phyloP scores from a whole-genome alignment of 192 early-diverging fungal genomes.

The Lobosporangium transversale region DNA sequence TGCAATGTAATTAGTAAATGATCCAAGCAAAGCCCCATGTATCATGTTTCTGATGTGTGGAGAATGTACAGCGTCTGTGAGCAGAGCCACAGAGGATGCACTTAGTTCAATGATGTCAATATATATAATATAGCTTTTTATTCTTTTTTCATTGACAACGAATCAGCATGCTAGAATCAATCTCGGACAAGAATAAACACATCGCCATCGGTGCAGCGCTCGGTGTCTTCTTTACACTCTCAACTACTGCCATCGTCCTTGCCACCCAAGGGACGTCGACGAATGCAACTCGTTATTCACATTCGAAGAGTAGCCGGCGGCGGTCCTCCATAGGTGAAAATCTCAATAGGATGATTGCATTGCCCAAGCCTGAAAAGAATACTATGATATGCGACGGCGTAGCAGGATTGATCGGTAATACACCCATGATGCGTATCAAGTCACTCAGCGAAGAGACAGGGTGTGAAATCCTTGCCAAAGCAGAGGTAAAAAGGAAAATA shows the following conservation, averaged over 20 bases:
- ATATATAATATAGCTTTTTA: no score
- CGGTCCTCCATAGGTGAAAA: slow-evolving; percentile 30
- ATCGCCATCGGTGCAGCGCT: slow-evolving; percentile 50
- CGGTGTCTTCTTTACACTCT: slow-evolving; percentile 50
- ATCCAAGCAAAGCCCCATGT: no score
- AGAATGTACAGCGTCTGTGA: no score
- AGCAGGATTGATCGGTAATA: slow-evolving; percentile 88
- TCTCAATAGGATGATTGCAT: slow-evolving; percentile 18
- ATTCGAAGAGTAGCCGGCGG: slow-evolving; percentile 5
- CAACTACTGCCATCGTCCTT: slow-evolving; percentile 44
- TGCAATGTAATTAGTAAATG: no score
- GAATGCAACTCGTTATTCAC: not conserved
- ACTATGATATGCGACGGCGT: slow-evolving; percentile 67
- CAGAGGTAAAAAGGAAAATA: slow-evolving; percentile 30
- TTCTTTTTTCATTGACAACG: not conserved
- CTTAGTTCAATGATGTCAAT: no score
- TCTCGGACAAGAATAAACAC: slow-evolving; percentile 50
- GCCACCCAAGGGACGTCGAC: slow-evolving; percentile 12
- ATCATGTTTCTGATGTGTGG: no score
- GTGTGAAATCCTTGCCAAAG: slow-evolving; percentile 82
- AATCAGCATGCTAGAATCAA: slow-evolving; percentile 28
- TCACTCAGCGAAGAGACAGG: slow-evolving; percentile 91
- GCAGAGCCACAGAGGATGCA: no score
- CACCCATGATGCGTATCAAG: slow-evolving; percentile 87
- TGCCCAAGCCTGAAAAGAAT: slow-evolving; percentile 9